Base-by-base conservation (phyloP, 2,329 filamentous ascomycete species). In the Trichothecium sympodiale region DNA sequence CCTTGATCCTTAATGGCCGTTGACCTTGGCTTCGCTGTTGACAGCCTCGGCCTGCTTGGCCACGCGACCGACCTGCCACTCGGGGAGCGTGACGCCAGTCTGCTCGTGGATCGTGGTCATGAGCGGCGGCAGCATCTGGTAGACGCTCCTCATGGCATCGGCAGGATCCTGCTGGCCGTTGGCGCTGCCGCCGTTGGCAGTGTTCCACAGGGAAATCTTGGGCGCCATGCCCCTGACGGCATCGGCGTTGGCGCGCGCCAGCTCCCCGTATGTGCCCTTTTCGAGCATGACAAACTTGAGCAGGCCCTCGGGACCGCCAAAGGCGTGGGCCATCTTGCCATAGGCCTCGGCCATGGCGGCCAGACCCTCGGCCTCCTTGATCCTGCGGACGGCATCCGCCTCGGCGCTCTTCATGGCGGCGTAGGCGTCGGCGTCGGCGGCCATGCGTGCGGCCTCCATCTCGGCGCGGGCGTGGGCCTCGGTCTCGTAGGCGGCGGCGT, bases 191-290 rank as follows among this genome's bases (percentile, higher is more conserved):
- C 55, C 65, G 33, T 60, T 55, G 30, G 83, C 83, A 8, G 85
- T 93, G 54, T 85, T 91, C 86, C 85, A 94, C 17, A 89, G 77
- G 42, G 79, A 87, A 62, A 93, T 91, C 78, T 93, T 93, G 44
- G 86, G 86, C 55, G 87, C 74, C 45, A 93, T 61, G 17, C 85
- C 85, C 35, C 74, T 68, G 52, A 93, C 74, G 23, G 83, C 85
- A 23, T 68, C 55, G 32, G 81, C 84, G 48, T 93, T 93, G 34
- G 83, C 83, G 47, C 80, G 69, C 39, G 85, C 85, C 34, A 93
- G 71, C 47, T 79, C 71, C 52, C 83, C 73, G 56, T 85, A 89
- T 0, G 80, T 83, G 46, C 80, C 80, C 56, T 80, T 80, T 62
- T 88, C 80, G 52, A 94, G 77, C 86, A 93, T 93, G 60, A 89